These are phyloP conservation scores for Aschersonia sp. DNA, from an alignment of 2,329 filamentous ascomycete genomes.

Conservation along the genomic window DNA sequence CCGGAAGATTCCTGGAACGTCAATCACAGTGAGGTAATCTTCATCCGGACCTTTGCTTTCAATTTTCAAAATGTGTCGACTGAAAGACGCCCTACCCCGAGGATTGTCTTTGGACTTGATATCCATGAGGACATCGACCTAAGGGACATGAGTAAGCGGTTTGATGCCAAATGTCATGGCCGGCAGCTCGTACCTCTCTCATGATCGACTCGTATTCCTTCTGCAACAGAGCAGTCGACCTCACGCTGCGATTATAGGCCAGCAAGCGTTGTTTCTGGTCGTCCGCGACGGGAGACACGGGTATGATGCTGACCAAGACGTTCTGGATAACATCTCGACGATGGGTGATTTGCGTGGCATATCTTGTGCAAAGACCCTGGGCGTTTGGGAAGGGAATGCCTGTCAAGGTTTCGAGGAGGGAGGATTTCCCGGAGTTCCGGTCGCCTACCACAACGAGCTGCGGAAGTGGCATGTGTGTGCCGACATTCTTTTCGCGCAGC, in stretches of 20 bases:
- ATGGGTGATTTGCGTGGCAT: constrained; percentile 22
- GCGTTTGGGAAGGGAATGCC: constrained; percentile 31
- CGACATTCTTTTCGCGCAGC: constrained; percentile 24
- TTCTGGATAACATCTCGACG: constrained; percentile 15
- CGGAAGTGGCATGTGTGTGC: constrained; percentile 17
- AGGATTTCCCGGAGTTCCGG: constrained; percentile 77
- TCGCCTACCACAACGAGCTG: constrained; percentile 75
- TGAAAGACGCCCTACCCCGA: constrained; percentile 19
- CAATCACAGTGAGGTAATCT: constrained; percentile 35
- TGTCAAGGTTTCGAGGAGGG: constrained; percentile 55
- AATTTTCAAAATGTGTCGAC: constrained; percentile 25
- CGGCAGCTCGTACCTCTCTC: constrained; percentile 15
- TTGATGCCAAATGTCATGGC: neutral
- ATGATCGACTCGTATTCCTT: constrained; percentile 21
- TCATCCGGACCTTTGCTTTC: constrained; percentile 28
- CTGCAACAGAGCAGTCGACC: neutral
- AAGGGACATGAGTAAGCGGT: neutral
- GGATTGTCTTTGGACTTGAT: constrained; percentile 15
- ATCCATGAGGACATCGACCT: constrained; percentile 28
- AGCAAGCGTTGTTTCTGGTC: constrained; percentile 3
- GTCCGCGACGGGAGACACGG: constrained; percentile 5
- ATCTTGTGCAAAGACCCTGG: constrained; percentile 30
- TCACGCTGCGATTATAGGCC: neutral
- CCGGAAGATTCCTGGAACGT: constrained; percentile 39
- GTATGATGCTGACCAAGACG: constrained; percentile 25